Conservation (phyloP, 129 eudicot species). For the Saussurea involucrata region DNA sequence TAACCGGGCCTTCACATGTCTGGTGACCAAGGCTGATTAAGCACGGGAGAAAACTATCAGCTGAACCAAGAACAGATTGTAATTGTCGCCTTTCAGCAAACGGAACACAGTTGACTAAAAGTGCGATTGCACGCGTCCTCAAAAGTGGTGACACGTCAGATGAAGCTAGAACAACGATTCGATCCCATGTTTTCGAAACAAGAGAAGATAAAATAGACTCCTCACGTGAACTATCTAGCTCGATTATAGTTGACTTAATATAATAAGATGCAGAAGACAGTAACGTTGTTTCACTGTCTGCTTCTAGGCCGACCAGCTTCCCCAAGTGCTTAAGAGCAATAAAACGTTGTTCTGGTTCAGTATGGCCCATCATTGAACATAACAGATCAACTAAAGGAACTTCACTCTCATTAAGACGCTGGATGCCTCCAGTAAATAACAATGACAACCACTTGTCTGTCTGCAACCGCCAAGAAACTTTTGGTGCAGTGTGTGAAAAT, state of each 20-base stretch:
- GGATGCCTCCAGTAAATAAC: conserved; percentile 48
- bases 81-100: conserved; percentile 54
- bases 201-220: conserved; percentile 46
- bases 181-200: conserved; percentile 77
- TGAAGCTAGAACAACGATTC: conserved; percentile 61
- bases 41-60: conserved; percentile 64
- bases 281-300: conserved; percentile 37
- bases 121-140: conserved; percentile 60
- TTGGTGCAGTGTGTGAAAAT: conserved; percentile 70
- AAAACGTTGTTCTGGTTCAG: conserved; percentile 92
- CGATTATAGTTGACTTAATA: conserved; percentile 17
- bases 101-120: conserved; percentile 66
- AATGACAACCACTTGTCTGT: conserved; percentile 67
- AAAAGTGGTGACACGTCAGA: conserved; percentile 58
- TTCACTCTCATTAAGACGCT: conserved; percentile 42
- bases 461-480: conserved; percentile 73
- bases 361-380: conserved; percentile 60
- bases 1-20: conserved; percentile 65
- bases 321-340: conserved; percentile 77
- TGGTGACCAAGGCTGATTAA: conserved; percentile 52
- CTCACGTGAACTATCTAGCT: conserved; percentile 22
- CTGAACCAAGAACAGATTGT: conserved; percentile 69
- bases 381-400: conserved; percentile 52
- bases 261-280: conserved; percentile 20
- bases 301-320: conserved; percentile 54